Evolutionary conservation across 1,284 basidiomycete species (phyloP).

Genomic region (Pyrrhoderma lamaoense): DNA sequence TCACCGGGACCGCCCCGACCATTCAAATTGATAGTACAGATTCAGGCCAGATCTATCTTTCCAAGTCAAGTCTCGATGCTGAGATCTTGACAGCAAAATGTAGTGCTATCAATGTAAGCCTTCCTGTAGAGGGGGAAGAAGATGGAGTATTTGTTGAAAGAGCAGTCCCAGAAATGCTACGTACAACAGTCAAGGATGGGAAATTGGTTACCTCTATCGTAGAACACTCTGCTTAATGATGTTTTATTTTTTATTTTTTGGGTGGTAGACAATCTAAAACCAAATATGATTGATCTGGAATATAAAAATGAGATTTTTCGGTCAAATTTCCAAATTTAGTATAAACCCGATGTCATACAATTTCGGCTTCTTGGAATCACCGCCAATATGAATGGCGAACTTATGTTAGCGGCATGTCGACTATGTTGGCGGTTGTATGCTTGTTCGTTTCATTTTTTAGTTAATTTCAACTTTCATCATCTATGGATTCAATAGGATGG

Average conservation of each 20-base stretch:
- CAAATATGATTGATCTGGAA: too few relatives aligned
- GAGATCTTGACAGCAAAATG: conserved; percentile 97
- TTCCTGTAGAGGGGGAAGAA: conserved; percentile 84
- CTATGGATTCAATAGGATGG: conserved; percentile 16
- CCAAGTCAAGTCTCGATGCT: conserved; percentile 67
- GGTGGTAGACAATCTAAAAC: neutral
- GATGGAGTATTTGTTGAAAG: conserved; percentile 90
- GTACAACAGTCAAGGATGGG: conserved; percentile 75
- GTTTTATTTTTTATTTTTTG: neutral
- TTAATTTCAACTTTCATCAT: neutral
- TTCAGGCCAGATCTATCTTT: conserved; percentile 92
- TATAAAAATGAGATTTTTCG: too few relatives aligned
- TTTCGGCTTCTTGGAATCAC: neutral
- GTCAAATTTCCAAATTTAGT: too few relatives aligned
- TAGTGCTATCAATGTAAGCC: conserved; percentile 86
- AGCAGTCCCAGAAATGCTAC: conserved; percentile 94
- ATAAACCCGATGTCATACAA: neutral
- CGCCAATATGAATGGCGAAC: too few relatives aligned
- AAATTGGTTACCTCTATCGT: conserved; percentile 84
- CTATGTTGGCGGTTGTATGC: neutral
- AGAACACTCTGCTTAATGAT: conserved; percentile 50
- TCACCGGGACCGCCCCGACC: conserved; percentile 86
- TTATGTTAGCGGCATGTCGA: too few relatives aligned
- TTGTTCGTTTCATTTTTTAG: too few relatives aligned
- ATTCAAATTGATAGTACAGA: conserved; percentile 94